phyloP scores from a whole-genome alignment of 192 early-diverging fungal species.

The Cetraspora pellucida region DNA sequence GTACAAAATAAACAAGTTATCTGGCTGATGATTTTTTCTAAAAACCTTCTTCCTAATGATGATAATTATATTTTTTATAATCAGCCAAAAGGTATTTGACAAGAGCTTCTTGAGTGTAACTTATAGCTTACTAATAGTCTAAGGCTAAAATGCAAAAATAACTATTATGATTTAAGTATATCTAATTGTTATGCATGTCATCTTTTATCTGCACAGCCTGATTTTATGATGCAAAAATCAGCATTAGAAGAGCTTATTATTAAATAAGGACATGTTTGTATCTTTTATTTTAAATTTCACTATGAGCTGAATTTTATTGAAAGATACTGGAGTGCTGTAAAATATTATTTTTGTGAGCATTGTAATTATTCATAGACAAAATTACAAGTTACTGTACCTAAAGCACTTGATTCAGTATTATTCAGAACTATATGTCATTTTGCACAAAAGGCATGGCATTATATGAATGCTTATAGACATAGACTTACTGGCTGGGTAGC shows the following conservation, averaged over 20 bases:
- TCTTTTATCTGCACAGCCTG: constrained; percentile 30
- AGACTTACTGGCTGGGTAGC: constrained; percentile 25
- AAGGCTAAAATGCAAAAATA: no score
- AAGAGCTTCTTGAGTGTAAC: neutral
- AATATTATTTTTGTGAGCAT: constrained; percentile 33
- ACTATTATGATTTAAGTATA: constrained; percentile 1
- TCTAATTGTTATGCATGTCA: constrained; percentile 23
- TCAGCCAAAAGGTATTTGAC: constrained; percentile 3
- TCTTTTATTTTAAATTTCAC: constrained; percentile 38
- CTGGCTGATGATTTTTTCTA: no score
- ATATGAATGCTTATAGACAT: constrained; percentile 37
- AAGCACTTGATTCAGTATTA: constrained; percentile 32
- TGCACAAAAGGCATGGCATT: no score
- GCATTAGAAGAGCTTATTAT: constrained; percentile 28
- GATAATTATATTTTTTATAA: neutral
- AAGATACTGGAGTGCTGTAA: no score
- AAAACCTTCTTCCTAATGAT: neutral
- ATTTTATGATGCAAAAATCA: constrained; percentile 28
- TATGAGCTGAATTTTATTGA: no score
- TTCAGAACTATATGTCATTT: constrained; percentile 34
- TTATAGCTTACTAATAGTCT: neutral
- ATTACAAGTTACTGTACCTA: constrained; percentile 33
- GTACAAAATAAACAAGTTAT: neutral
- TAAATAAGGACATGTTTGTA: constrained; percentile 30
- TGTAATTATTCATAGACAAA: constrained; percentile 38